phyloP scores from a whole-genome alignment of 306 rosid species.

The Glycine latifolia region DNA sequence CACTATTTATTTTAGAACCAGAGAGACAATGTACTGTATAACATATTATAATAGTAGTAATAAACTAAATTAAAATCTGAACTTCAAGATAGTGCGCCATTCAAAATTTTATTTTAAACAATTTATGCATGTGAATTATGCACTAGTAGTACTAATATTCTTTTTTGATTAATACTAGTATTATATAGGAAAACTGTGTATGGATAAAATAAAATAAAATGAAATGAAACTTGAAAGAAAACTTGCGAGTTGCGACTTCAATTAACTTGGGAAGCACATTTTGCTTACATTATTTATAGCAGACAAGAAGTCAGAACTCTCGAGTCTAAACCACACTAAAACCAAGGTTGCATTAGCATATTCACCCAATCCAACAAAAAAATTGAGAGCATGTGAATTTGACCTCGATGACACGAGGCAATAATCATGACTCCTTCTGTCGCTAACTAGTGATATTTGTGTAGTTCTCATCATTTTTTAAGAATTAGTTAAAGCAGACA shows the following conservation, averaged over 20 bases:
- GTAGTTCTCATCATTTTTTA: not conserved
- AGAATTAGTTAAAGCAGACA: not conserved
- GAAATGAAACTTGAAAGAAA: not conserved
- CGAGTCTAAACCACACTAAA: not conserved
- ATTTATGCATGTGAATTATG: constrained; percentile 2
- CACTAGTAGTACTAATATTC: not conserved
- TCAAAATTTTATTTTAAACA: not conserved
- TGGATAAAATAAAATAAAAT: not conserved
- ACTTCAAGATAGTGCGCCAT: not conserved
- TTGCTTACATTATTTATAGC: not conserved
- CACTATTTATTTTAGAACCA: too few species aligned
- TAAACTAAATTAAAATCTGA: not conserved
- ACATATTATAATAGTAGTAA: too few species aligned
- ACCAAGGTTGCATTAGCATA: not conserved
- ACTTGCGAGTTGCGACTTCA: not conserved
- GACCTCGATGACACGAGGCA: not conserved
- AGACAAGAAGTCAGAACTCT: constrained; percentile 25
- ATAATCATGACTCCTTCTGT: not conserved
- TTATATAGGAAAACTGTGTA: not conserved
- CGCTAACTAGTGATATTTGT: not conserved
- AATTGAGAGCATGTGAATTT: constrained; percentile 1
- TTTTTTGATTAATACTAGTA: not conserved
- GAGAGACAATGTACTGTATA: too few species aligned
- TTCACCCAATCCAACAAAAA: constrained; percentile 35
- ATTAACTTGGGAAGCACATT: not conserved